phyloP scores from a whole-genome alignment of 331 rosid species.

The Quercus lobata region DNA sequence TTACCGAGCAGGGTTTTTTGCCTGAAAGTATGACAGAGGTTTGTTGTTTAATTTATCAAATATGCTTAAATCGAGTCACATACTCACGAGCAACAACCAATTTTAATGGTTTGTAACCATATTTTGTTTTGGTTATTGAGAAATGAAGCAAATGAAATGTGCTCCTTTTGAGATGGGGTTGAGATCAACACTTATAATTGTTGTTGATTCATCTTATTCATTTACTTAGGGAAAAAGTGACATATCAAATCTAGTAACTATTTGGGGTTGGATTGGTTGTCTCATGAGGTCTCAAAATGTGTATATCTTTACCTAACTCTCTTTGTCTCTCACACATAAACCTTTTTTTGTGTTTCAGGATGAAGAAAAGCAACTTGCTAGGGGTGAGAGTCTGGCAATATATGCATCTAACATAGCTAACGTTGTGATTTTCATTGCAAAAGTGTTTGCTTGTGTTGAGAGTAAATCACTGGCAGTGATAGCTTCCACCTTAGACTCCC shows the following conservation, averaged over 20 bases:
- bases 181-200: too few relatives aligned
- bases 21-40: slow-evolving; percentile 71
- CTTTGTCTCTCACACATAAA: neutral
- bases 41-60: neutral
- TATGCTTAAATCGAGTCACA: neutral
- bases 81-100: too few relatives aligned
- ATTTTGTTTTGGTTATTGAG: too few relatives aligned
- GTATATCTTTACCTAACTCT: neutral
- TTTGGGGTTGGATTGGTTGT: too few relatives aligned
- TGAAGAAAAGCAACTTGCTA: slow-evolving; percentile 47
- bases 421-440: slow-evolving; percentile 66
- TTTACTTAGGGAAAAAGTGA: too few relatives aligned
- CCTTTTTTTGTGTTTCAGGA: slow-evolving; percentile 37
- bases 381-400: slow-evolving; percentile 59
- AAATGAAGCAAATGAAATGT: too few relatives aligned
- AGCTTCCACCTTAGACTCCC: slow-evolving; percentile 93
- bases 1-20: slow-evolving; percentile 44
- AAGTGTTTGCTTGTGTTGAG: slow-evolving; percentile 70
- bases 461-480: slow-evolving; percentile 90
- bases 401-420: slow-evolving; percentile 71
- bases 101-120: too few relatives aligned
- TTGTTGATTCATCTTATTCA: too few relatives aligned
- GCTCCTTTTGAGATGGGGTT: too few relatives aligned
- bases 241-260: too few relatives aligned
- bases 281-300: neutral